A percentile compares a stretch with the other conserved stretches of the same genome.
phyloP scores from a whole-genome alignment of 306 rosid species.

The Medicago arabica region DNA sequence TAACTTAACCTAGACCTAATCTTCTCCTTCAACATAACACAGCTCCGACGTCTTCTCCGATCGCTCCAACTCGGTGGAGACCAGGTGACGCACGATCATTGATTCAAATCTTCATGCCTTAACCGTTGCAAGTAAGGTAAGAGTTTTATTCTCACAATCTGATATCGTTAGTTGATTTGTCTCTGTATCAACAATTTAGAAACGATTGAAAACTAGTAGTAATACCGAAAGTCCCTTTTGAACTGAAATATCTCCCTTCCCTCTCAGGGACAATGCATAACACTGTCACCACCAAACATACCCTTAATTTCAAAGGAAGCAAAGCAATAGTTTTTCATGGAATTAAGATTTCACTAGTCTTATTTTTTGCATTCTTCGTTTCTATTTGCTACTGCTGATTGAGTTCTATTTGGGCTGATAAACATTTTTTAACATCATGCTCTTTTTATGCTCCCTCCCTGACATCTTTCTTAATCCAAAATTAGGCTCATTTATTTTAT shows the following conservation, averaged over 20 bases:
- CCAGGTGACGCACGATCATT: too few relatives aligned
- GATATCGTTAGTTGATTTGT: too few relatives aligned
- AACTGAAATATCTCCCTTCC: background rate
- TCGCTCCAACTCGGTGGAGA: too few relatives aligned
- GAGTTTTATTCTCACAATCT: too few relatives aligned
- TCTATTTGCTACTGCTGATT: constrained; percentile 22
- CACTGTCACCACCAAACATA: background rate
- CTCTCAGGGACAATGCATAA: background rate
- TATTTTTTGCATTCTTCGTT: constrained; percentile 7
- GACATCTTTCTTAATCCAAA: background rate
- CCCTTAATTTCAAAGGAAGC: background rate
- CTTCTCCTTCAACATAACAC: too few relatives aligned
- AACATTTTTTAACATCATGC: background rate
- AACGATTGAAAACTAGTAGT: too few relatives aligned
- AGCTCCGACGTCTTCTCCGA: too few relatives aligned
- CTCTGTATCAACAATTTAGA: too few relatives aligned
- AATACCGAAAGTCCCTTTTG: background rate
- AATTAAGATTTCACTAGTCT: background rate
- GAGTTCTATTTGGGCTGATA: constrained; percentile 18
- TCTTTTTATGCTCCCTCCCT: background rate
- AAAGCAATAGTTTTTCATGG: background rate
- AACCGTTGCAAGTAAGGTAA: too few relatives aligned
- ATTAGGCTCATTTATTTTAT: constrained; percentile 29
- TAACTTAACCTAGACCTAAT: too few relatives aligned
- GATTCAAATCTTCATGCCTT: too few relatives aligned